Evolutionary conservation across 192 early-diverging fungal genomes (phyloP), one percentile per base, ranked within the genome.

Genomic region (Entophlyctis luteolus): DNA sequence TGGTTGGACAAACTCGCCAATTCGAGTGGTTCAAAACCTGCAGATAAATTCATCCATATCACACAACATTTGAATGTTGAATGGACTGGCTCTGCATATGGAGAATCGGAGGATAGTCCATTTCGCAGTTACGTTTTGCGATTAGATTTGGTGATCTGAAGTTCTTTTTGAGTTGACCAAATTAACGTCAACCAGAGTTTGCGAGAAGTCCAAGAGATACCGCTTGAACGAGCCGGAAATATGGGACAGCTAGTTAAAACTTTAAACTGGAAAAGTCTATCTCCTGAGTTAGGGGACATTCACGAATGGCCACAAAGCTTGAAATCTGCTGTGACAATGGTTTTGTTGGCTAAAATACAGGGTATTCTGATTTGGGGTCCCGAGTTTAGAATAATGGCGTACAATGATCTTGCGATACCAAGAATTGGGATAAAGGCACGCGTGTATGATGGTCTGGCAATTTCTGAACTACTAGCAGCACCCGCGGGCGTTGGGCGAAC

Each of bases 401-500:
- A 63, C 31, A 63, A 48, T 63, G 60, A 63, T 18, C 22, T 20
- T 20, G 14, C 46, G 1, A 63, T 63, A 4, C 14, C 42, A 10
- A 25, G 29, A 0, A 35, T 63, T 25, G 60, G 60, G 20, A 32
- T 22, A 14, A 47, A 63, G 60, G 60, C 50, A n/a, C 5, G 39
- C 16, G 18, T 52, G 18, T 23, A 45, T 45, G n/a, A 10, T 45
- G 42, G 42, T 45, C 42, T 12, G n/a, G 10, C 10, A 45, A 10
- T n/a, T 50, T 25, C 20, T 29, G 36, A 29, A 29, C 3, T 55
- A 6, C 20, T 31, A 34, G 49, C 14, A 77, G 49, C 75, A 77
- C 47, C 75, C 75, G 12, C 48, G 33, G 35, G 20, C 73, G 25
- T 65, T 72, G 1, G 75, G 75, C 0, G 66, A 70, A 37, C 52